Evolutionary conservation across 306 rosid species (phyloP).

Genomic region (Sesbania bispinosa): DNA sequence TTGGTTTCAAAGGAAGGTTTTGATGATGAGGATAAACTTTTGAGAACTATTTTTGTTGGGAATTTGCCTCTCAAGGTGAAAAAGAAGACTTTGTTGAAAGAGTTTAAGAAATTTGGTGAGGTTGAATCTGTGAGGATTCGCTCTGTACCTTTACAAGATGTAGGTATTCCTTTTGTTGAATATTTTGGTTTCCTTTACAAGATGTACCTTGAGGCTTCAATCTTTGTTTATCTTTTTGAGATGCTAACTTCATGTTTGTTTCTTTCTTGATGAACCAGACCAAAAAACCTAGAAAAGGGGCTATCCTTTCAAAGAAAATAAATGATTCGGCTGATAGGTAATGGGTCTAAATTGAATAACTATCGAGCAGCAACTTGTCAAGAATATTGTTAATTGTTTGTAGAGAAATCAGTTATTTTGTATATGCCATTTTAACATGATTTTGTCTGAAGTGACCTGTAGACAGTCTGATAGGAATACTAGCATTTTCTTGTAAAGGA

Average conservation of each 20-base stretch:
- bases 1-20: conserved; percentile 76
- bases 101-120: conserved; percentile 81
- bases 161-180: conserved; percentile 39
- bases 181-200: not conserved
- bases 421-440: not conserved
- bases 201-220: not conserved
- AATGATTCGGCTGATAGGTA: conserved; percentile 80
- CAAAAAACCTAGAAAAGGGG: conserved; percentile 81
- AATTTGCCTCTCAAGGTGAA: conserved; percentile 77
- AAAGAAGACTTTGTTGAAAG: conserved; percentile 70
- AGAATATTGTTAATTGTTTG: not conserved
- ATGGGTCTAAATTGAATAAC: conserved; percentile 6
- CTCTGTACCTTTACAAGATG: conserved; percentile 81
- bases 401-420: conserved; percentile 9
- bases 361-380: not conserved
- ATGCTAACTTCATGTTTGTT: not conserved
- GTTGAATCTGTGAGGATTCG: conserved; percentile 94
- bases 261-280: conserved; percentile 49
- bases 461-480: not conserved
- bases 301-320: conserved; percentile 65
- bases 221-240: not conserved
- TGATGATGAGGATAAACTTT: conserved; percentile 79
- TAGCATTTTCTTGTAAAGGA: not conserved
- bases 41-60: conserved; percentile 94
- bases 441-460: not conserved